A percentile compares a stretch with the other conserved stretches of the same genome.
These are phyloP conservation scores for Coemansia linderi DNA, from an alignment of 371 early-diverging fungal genomes.

Conservation along the genomic window DNA sequence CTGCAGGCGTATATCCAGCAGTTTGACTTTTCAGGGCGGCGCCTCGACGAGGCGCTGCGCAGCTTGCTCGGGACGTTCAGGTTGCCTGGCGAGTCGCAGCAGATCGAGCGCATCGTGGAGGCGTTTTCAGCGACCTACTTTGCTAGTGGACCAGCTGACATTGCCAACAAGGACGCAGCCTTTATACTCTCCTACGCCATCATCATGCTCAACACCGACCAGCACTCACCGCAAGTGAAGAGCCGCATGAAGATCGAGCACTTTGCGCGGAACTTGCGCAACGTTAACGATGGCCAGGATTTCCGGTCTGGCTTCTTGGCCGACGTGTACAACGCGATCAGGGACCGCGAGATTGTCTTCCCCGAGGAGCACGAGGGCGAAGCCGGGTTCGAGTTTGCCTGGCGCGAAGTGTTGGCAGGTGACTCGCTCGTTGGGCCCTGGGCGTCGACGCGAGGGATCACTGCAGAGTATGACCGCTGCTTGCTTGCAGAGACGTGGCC, in stretches of 20 bases:
- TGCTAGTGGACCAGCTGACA: conserved; percentile 61
- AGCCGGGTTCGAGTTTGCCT: conserved; percentile 91
- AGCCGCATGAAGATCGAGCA: conserved; percentile 84
- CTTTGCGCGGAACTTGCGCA: conserved; percentile 78
- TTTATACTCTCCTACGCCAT: conserved; percentile 85
- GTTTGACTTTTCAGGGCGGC: conserved; percentile 80
- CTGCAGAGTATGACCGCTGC: conserved; percentile 43
- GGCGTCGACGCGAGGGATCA: conserved; percentile 30
- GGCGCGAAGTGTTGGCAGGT: conserved; percentile 82
- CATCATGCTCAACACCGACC: conserved; percentile 93
- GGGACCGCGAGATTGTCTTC: conserved; percentile 79
- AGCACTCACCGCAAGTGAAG: conserved; percentile 85
- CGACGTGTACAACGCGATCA: conserved; percentile 77
- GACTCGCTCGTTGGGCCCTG: conserved; percentile 61
- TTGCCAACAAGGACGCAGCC: conserved; percentile 72
- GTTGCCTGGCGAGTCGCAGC: conserved; percentile 92
- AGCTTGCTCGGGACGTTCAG: conserved; percentile 83
- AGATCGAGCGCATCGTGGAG: conserved; percentile 89
- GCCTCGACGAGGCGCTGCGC: conserved; percentile 87
- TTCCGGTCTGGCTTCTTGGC: conserved; percentile 72
- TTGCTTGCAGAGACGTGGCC: conserved; percentile 52
- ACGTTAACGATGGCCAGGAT: conserved; percentile 73
- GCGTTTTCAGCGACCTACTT: conserved; percentile 80
- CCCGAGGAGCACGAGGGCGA: conserved; percentile 92
- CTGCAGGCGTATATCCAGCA: conserved; percentile 78